Base-by-base conservation (phyloP, 2,329 filamentous ascomycete genomes). In the Ceratocystis alfenasii region DNA sequence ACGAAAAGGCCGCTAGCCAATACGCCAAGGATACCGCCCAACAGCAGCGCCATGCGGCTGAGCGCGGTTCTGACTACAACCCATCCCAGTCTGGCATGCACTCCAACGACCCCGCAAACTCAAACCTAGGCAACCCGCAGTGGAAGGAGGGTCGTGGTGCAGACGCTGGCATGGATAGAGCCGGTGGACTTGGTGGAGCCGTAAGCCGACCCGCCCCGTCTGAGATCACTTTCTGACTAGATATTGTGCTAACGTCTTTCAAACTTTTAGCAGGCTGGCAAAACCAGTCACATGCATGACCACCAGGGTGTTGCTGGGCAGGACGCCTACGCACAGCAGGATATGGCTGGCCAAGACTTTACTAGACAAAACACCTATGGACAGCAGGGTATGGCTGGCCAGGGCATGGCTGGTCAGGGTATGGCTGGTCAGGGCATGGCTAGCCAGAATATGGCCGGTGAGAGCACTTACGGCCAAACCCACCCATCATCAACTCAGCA, bases 1-100 rank as follows among this genome's bases (percentile, higher is more conserved):
- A 59, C 25, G 28, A 59, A n/a, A 36, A 30, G 55, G 88, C 84
- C 20, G 75, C 85, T 3, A 77, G 80, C 69, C 86, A 92, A 76
- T 78, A 91, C 71, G 83, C 10, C 12, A 53, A 28, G n/a, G 22
- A 53, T 15, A 22, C 3, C 76, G 87, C 71, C 91, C 82, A 82
- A 41, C 86, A 92, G 74, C 90, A 96, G 76, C 89, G 90, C 4
- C 82, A 87, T 73, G 91, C 91, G 17, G 92, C 96, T 76, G 72
- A 94, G 59, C 85, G 77, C 67, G 91, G 96, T 73, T 80, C 87
- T 53, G 72, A n/a, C 12, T n/a, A 30, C 28, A 33, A 36, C 5
- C 28, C 28, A 4, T 7, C 15, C 22, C 5, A 30, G 10, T 73
- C 36, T 84, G 12, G 28, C 28, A 20, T 3, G 55, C 12, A 3